phyloP scores from a whole-genome alignment of 2,329 filamentous ascomycete genomes.

The Curvularia sp. region DNA sequence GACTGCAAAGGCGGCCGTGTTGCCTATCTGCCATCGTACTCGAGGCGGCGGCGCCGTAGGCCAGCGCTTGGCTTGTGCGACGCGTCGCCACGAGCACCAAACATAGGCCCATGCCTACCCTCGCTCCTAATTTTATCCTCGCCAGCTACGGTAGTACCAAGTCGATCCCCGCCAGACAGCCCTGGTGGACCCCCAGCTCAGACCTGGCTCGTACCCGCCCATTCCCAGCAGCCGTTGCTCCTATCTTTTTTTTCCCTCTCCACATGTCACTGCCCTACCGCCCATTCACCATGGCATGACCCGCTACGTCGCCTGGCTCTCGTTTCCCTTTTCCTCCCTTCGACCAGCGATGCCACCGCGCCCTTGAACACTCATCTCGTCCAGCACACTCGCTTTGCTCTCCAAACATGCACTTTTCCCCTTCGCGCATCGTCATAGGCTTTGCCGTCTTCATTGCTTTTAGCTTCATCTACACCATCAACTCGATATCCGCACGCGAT shows the following conservation, averaged over 20 bases:
- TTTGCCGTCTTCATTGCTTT: conserved; percentile 27
- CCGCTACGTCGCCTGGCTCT: background rate
- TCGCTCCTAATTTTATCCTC: conserved; percentile 21
- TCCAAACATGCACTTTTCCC: conserved; percentile 32
- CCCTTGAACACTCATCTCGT: conserved; percentile 10
- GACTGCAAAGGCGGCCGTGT: no score
- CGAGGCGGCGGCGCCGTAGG: background rate
- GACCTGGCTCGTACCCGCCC: conserved; percentile 13
- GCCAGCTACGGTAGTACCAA: conserved; percentile 3
- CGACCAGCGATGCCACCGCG: conserved; percentile 18
- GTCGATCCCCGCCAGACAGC: conserved; percentile 14
- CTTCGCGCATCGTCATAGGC: conserved; percentile 30
- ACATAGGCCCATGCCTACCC: conserved; percentile 7
- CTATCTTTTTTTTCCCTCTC: conserved; percentile 17
- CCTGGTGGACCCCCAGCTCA: conserved; percentile 16
- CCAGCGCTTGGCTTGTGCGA: conserved; percentile 4
- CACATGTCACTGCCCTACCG: background rate
- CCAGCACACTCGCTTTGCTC: conserved; percentile 1
- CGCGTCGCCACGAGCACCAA: conserved; percentile 4
- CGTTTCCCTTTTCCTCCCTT: conserved; percentile 1
- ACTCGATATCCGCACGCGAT: conserved; percentile 38
- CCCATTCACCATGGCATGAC: conserved; percentile 21
- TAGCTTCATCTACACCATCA: conserved; percentile 34
- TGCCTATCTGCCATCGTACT: background rate
- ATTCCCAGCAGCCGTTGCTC: conserved; percentile 11